Conservation (phyloP, 371 early-diverging fungal species). For the Mucor circinelloides region DNA sequence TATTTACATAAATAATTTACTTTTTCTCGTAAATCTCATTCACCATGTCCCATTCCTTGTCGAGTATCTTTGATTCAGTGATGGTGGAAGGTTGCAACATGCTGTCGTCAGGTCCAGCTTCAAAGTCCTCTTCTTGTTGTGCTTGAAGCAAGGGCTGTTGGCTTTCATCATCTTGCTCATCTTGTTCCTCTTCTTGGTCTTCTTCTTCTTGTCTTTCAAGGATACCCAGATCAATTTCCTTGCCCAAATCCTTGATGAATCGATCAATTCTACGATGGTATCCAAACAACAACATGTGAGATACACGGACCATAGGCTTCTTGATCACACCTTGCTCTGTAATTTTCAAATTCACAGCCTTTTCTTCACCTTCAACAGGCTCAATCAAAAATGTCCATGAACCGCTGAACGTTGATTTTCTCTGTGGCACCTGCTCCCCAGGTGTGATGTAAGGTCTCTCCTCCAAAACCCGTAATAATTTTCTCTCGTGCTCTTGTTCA, state of each 20-base stretch:
- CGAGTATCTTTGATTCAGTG: conserved; percentile 15
- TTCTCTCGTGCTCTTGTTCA: conserved; percentile 31
- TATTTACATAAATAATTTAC: neutral
- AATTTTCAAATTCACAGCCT: conserved; percentile 28
- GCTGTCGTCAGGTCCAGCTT: conserved; percentile 26
- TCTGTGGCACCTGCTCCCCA: conserved; percentile 21
- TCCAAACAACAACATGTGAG: conserved; percentile 42
- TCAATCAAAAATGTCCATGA: conserved; percentile 36
- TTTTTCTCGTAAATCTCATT: conserved; percentile 23
- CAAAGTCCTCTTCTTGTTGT: conserved; percentile 12
- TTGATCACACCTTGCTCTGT: conserved; percentile 50
- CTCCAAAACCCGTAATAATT: conserved; percentile 43
- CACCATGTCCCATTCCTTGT: conserved; percentile 32
- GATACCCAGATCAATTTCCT: conserved; percentile 18
- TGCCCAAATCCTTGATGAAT: conserved; percentile 41
- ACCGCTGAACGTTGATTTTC: conserved; percentile 32
- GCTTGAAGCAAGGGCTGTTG: neutral
- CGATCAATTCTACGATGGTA: conserved; percentile 47
- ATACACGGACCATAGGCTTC: conserved; percentile 43
- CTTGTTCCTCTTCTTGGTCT: conserved; percentile 7
- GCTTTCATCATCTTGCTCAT: neutral
- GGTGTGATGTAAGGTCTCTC: conserved; percentile 24
- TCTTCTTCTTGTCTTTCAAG: conserved; percentile 1
- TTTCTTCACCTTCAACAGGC: conserved; percentile 16
- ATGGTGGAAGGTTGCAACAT: conserved; percentile 2